Evolutionary conservation across 768 basidiomycete species (phyloP).

Genomic region (Tricholoma furcatifolium): DNA sequence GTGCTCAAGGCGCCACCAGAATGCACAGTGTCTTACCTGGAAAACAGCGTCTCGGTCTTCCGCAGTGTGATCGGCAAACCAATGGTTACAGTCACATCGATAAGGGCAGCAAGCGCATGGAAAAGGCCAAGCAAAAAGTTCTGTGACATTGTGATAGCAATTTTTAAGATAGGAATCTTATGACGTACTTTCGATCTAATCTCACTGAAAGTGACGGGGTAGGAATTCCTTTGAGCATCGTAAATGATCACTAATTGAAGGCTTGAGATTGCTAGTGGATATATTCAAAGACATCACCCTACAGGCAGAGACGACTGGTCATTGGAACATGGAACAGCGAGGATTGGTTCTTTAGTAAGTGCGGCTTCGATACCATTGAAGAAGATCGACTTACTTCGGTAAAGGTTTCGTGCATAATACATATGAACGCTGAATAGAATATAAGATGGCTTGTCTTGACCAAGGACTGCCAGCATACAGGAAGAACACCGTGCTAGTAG

Average conservation of each 20-base stretch:
- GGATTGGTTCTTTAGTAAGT: not conserved
- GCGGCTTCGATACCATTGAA: not conserved
- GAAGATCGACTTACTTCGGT: not conserved
- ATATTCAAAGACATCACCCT: not conserved
- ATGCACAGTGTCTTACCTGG: not conserved
- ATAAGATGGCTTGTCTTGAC: too few species aligned
- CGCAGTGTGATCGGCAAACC: conserved; percentile 2
- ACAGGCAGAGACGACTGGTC: conserved; percentile 1
- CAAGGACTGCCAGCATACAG: not conserved
- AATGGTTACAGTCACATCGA: conserved; percentile 7
- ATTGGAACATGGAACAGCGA: not conserved
- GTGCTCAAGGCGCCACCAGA: not conserved
- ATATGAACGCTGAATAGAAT: not conserved
- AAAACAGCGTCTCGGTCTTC: not conserved
- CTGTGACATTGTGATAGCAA: too few species aligned
- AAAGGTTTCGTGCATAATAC: conserved; percentile 5
- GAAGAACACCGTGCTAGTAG: conserved; percentile 1
- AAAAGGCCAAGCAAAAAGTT: not conserved
- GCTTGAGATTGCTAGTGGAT: too few species aligned
- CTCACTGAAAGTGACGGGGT: too few species aligned
- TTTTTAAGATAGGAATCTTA: too few species aligned
- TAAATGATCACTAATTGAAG: not conserved
- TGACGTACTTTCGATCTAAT: too few species aligned
- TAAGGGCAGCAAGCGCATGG: conserved; percentile 1
- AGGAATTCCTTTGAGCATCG: not conserved